phyloP scores from a whole-genome alignment of 345 rosid species.

The Aquilaria sinensis region DNA sequence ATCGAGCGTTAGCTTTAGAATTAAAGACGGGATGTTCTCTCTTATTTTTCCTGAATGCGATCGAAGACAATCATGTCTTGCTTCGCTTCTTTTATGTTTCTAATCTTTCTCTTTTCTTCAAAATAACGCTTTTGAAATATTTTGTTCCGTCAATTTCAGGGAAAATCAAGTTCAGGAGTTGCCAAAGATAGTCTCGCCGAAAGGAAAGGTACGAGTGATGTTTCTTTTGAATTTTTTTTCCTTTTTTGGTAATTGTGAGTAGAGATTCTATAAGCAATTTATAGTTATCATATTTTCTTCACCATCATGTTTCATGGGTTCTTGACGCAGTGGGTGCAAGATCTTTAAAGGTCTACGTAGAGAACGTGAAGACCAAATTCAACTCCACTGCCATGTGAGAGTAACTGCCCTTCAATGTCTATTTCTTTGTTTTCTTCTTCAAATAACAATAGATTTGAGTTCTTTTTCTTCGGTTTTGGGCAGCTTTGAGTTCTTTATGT shows the following conservation, averaged over 20 bases:
- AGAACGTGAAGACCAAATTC: slow-evolving; percentile 28
- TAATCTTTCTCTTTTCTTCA: background rate
- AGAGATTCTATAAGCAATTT: background rate
- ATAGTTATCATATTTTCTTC: background rate
- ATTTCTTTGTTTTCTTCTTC: background rate
- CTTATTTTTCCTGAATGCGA: background rate
- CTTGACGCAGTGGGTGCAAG: slow-evolving; percentile 26
- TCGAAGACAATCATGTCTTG: background rate
- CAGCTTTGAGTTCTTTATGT: background rate
- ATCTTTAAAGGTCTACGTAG: slow-evolving; percentile 42
- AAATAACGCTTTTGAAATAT: background rate
- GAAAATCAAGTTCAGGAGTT: slow-evolving; percentile 2
- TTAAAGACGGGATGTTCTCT: background rate
- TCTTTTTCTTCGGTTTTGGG: background rate
- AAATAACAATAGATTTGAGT: background rate
- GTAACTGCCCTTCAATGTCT: background rate
- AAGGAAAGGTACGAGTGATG: slow-evolving; percentile 10
- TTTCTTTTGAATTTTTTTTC: background rate
- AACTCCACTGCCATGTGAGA: slow-evolving; percentile 42
- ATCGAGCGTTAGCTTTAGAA: background rate
- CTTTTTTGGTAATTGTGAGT: too few species aligned
- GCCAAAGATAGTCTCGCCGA: slow-evolving; percentile 12
- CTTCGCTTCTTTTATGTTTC: background rate
- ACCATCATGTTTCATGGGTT: background rate
- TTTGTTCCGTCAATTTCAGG: slow-evolving; percentile 15